Evolutionary conservation across 805 yeast genomes (phyloP).

Genomic region (Vanderwaltozyma yarrowii): DNA sequence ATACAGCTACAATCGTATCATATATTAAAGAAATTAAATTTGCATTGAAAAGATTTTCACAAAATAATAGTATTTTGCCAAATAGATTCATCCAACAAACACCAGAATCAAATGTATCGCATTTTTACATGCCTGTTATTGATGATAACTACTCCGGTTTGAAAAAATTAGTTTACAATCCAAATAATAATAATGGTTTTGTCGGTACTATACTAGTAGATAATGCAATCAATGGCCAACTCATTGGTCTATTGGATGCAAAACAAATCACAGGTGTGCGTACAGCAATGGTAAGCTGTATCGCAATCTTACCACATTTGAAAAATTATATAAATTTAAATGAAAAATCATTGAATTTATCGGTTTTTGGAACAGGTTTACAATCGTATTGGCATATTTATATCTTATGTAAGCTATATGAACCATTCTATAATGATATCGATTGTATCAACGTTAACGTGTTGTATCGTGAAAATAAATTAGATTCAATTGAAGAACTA

Average conservation of each 20-base stretch:
- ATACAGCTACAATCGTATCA: neutral
- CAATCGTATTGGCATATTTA: slow-evolving; percentile 56
- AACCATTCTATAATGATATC: neutral
- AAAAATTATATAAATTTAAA: neutral
- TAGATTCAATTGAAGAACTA: no score
- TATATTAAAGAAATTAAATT: slow-evolving; percentile 8
- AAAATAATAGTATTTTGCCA: slow-evolving; percentile 41
- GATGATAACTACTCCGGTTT: slow-evolving; percentile 45
- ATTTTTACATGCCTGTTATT: slow-evolving; percentile 58
- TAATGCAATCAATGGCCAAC: slow-evolving; percentile 40
- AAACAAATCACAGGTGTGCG: slow-evolving; percentile 53
- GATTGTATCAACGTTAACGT: slow-evolving; percentile 26
- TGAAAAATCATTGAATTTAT: slow-evolving; percentile 9
- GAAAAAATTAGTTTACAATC: slow-evolving; percentile 37
- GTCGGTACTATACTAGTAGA: slow-evolving; percentile 46
- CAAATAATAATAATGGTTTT: slow-evolving; percentile 44
- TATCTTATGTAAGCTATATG: neutral
- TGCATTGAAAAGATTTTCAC: slow-evolving; percentile 34
- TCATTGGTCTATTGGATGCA: slow-evolving; percentile 48
- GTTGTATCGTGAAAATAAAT: slow-evolving; percentile 31
- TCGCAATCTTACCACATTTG: slow-evolving; percentile 11
- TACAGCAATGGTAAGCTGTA: slow-evolving; percentile 48
- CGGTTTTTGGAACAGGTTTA: slow-evolving; percentile 51
- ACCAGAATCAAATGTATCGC: slow-evolving; percentile 25
- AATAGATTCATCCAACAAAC: slow-evolving; percentile 40